A percentile compares a stretch with the other conserved stretches of the same genome.
phyloP scores from a whole-genome alignment of 768 basidiomycete species.

The Crassisporium funariophilum region DNA sequence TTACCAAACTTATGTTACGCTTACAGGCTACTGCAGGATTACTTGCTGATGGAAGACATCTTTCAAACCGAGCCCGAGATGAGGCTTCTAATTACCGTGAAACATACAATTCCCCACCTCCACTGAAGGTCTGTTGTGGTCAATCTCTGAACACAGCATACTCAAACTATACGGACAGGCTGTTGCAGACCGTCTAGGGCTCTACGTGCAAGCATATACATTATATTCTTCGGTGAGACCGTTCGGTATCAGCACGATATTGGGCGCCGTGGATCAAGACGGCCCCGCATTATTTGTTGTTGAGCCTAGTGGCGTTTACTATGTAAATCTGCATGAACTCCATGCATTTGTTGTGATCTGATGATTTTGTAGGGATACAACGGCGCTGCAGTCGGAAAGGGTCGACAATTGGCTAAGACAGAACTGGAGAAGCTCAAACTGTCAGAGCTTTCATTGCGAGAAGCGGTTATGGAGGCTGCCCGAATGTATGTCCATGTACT shows the following conservation, averaged over 20 bases:
- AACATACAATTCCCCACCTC: conserved; percentile 68
- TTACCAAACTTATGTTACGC: conserved; percentile 1
- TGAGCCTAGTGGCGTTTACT: conserved; percentile 93
- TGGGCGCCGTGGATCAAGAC: conserved; percentile 86
- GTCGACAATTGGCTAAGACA: conserved; percentile 96
- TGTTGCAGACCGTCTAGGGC: conserved; percentile 73
- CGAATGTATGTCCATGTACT: conserved; percentile 71
- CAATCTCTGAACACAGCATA: background rate
- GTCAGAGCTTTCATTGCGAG: conserved; percentile 71
- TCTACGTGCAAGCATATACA: conserved; percentile 95
- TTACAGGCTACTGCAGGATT: conserved; percentile 88
- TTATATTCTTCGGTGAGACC: conserved; percentile 98
- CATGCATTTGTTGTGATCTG: background rate
- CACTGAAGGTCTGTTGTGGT: conserved; percentile 66
- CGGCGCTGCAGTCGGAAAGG: conserved; percentile 97
- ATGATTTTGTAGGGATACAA: conserved; percentile 74
- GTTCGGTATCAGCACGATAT: conserved; percentile 92
- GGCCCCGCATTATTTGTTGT: conserved; percentile 88
- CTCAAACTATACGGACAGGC: conserved; percentile 23
- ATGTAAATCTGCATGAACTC: conserved; percentile 51
- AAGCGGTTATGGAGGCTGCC: conserved; percentile 92
- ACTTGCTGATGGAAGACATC: conserved; percentile 88
- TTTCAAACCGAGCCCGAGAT: conserved; percentile 82
- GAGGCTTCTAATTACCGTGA: conserved; percentile 79
- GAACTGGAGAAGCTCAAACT: conserved; percentile 96